A percentile compares a stretch with the other conserved stretches of the same genome.
These are phyloP conservation scores for Tricholoma bakamatsutake DNA, from an alignment of 768 basidiomycete species.

Conservation along the genomic window DNA sequence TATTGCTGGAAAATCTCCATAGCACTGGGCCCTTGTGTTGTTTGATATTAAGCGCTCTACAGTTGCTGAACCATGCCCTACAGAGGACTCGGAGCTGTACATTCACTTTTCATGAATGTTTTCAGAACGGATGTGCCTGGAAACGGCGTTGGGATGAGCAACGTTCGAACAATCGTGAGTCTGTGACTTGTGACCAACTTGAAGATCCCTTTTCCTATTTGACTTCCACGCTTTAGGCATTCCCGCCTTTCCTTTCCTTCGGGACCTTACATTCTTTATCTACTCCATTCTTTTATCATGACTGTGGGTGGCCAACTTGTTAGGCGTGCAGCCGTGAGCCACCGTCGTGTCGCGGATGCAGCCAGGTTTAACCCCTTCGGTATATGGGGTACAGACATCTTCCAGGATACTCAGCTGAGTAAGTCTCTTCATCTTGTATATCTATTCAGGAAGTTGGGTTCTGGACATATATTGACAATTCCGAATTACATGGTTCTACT, in stretches of 20 bases:
- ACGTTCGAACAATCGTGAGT: no score
- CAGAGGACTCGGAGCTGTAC: no score
- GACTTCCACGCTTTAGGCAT: neutral
- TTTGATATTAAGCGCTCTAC: no score
- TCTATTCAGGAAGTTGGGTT: neutral
- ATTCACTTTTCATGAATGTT: no score
- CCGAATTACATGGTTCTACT: neutral
- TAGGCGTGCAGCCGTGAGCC: constrained; percentile 14
- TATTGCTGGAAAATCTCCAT: no score
- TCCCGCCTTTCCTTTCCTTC: constrained; percentile 3
- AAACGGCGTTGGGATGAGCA: no score
- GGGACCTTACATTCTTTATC: constrained; percentile 20
- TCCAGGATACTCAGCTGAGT: neutral
- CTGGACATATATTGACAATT: neutral
- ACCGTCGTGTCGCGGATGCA: constrained; percentile 13
- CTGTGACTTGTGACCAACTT: no score
- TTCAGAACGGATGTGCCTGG: no score
- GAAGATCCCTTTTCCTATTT: neutral
- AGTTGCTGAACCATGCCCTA: no score
- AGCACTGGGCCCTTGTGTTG: no score
- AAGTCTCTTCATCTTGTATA: neutral
- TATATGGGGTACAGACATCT: neutral
- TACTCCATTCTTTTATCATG: constrained; percentile 12
- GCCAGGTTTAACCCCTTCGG: constrained; percentile 16
- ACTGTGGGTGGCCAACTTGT: constrained; percentile 9